Conservation (phyloP, 768 basidiomycete species). For the Mycena alexandri region DNA sequence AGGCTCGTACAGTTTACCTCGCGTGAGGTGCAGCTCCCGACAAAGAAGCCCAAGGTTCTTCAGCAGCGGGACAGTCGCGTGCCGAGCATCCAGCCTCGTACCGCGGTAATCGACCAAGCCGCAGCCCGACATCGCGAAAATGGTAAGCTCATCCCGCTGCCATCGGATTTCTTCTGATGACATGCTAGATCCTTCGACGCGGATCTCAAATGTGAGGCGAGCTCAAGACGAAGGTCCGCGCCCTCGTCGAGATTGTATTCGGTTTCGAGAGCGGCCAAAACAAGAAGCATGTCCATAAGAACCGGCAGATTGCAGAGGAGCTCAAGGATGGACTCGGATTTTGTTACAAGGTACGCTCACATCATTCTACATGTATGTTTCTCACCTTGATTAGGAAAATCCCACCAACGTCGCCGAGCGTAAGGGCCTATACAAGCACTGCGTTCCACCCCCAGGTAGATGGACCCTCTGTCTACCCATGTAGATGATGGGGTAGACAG, state of each 20-base stretch:
- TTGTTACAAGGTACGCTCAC: slow-evolving; percentile 38
- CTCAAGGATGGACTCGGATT: slow-evolving; percentile 38
- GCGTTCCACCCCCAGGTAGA: too few species aligned
- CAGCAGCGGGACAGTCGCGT: slow-evolving; percentile 8
- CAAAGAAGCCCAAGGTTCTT: neutral
- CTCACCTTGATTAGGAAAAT: neutral
- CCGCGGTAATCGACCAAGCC: neutral
- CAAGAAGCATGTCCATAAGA: slow-evolving; percentile 31
- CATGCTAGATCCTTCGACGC: too few species aligned
- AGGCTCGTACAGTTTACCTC: slow-evolving; percentile 24
- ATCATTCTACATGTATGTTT: neutral
- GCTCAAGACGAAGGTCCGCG: slow-evolving; percentile 37
- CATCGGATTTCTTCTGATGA: too few species aligned
- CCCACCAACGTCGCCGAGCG: neutral
- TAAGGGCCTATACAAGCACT: too few species aligned
- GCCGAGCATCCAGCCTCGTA: neutral
- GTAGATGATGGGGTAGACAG: too few species aligned
- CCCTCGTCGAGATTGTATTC: slow-evolving; percentile 37
- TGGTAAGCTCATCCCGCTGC: too few species aligned
- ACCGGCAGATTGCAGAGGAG: slow-evolving; percentile 38
- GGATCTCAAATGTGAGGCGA: slow-evolving; percentile 41
- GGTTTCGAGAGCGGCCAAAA: slow-evolving; percentile 41
- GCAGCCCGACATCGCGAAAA: too few species aligned
- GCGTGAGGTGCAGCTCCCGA: neutral
- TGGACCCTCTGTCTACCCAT: too few species aligned